Base-by-base conservation (phyloP, 495 filamentous ascomycete species). In the Tuber borchii region DNA sequence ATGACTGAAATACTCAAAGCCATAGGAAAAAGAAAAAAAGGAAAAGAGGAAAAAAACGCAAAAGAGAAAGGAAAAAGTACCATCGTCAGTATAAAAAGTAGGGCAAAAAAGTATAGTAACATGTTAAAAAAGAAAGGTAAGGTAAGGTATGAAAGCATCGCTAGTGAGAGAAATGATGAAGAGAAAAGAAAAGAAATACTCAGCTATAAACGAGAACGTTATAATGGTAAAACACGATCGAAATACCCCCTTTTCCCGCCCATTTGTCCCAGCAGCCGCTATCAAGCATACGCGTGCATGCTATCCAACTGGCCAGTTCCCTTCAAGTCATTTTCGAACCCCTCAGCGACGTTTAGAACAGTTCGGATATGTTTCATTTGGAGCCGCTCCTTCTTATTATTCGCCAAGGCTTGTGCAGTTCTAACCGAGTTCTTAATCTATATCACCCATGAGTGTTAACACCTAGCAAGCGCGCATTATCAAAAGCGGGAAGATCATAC, bases 381-480 rank as follows among this genome's bases (percentile, higher is more conserved):
- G 9, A 97, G 86, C 1, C 87, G 87, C 56, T 89, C 87, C 56
- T 86, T 86, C 83, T 94, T 92, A 77, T 93, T 92, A 75, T 95
- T 89, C 5, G 94, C 94, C 20, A 97, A 87, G 0, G 91, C 91
- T 83, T 97, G 94, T 1, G 94, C 93, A 4, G 93, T 94, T 72
- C 92, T 88, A 68, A 97, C 91, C 8, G 90, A 92, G 83, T 97
- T 97, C 86, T 97, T 97, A 87, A 97, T 97, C 90, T 91, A 71
- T 74, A 43, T 2, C 71, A 42, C 2, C 34, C 46, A 42, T 44
- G 42, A 37, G 34, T 70, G 78, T 83, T 71, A 83, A 79, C 40
- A 74, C 44, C 61, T 39, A 40, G 1, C 17, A 69, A 26, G 34
- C 37, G 73, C 37, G 68, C 37, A 51, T 46, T 45, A 65, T 44